phyloP scores from a whole-genome alignment of 2,329 filamentous ascomycete species.

The Diaporthe helianthi region DNA sequence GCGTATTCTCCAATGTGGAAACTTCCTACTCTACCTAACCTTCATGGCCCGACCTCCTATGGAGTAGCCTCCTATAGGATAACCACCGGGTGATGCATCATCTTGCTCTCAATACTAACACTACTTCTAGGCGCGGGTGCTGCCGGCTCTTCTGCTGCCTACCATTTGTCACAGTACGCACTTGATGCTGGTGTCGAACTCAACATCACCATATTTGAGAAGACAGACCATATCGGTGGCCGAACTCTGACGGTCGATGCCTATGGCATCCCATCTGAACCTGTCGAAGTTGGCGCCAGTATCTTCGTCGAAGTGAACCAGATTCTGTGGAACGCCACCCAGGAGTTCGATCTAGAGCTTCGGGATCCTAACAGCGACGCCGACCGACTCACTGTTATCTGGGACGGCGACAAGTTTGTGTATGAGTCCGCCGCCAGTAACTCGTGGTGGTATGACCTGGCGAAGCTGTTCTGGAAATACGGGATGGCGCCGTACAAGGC shows the following conservation, averaged over 20 bases:
- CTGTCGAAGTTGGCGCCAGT: constrained; percentile 86
- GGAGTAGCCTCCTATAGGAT: background rate
- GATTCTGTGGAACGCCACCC: constrained; percentile 78
- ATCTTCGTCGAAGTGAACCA: constrained; percentile 89
- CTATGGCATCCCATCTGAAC: constrained; percentile 69
- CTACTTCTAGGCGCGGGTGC: constrained; percentile 77
- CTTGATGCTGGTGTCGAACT: constrained; percentile 63
- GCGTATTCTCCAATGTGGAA: too few relatives aligned
- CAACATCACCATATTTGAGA: constrained; percentile 90
- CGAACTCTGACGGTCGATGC: constrained; percentile 85
- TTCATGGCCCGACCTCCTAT: background rate
- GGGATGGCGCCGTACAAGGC: constrained; percentile 79
- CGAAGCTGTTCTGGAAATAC: constrained; percentile 85
- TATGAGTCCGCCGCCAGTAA: constrained; percentile 66
- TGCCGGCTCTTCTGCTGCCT: constrained; percentile 85
- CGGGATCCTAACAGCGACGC: constrained; percentile 53
- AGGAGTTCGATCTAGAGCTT: constrained; percentile 72
- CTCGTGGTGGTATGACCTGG: constrained; percentile 79
- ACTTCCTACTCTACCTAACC: too few relatives aligned
- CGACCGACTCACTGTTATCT: constrained; percentile 74
- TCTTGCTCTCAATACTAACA: constrained; percentile 2
- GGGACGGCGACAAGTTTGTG: constrained; percentile 81
- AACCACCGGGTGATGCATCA: background rate
- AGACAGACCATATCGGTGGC: constrained; percentile 78
- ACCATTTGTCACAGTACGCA: constrained; percentile 78